These are phyloP conservation scores for Coemansia sp. DNA, from an alignment of 192 early-diverging fungal genomes.

Conservation along the genomic window DNA sequence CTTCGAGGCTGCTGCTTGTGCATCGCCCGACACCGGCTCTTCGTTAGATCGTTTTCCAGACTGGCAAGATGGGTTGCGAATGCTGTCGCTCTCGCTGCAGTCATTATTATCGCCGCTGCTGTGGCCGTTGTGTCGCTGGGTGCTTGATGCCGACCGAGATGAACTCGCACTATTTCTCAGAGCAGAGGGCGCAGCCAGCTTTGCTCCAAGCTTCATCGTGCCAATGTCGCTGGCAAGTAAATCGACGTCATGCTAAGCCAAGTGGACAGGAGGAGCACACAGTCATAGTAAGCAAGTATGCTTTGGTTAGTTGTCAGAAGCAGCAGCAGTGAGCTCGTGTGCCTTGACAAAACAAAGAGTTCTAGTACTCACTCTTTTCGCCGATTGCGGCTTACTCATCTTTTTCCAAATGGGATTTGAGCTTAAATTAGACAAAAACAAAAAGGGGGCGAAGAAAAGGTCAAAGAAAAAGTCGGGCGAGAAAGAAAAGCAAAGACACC, in stretches of 20 bases:
- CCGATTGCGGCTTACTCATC: conserved; percentile 5
- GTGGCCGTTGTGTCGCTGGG: conserved; percentile 11
- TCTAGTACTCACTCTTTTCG: conserved; percentile 6
- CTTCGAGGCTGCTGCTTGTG: background rate
- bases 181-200: conserved; percentile 2
- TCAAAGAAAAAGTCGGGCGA: no score
- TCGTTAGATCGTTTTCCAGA: background rate
- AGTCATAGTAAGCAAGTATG: background rate
- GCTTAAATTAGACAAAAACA: background rate
- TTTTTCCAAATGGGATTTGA: background rate
- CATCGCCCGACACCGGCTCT: background rate
- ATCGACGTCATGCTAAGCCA: conserved; percentile 32
- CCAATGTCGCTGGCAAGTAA: conserved; percentile 29
- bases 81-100: conserved; percentile 7
- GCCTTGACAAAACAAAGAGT: background rate
- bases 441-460: background rate
- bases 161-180: conserved; percentile 1
- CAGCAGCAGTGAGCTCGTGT: background rate
- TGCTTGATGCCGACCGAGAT: conserved; percentile 14
- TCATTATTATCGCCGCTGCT: conserved; percentile 6
- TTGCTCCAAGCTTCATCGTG: conserved; percentile 33
- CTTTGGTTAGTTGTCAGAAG: background rate
- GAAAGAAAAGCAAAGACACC: no score
- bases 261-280: background rate
- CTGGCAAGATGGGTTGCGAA: background rate